These are phyloP conservation scores for Sclerotinia trifoliorum DNA, from an alignment of 2,329 filamentous ascomycete genomes.

Conservation along the genomic window DNA sequence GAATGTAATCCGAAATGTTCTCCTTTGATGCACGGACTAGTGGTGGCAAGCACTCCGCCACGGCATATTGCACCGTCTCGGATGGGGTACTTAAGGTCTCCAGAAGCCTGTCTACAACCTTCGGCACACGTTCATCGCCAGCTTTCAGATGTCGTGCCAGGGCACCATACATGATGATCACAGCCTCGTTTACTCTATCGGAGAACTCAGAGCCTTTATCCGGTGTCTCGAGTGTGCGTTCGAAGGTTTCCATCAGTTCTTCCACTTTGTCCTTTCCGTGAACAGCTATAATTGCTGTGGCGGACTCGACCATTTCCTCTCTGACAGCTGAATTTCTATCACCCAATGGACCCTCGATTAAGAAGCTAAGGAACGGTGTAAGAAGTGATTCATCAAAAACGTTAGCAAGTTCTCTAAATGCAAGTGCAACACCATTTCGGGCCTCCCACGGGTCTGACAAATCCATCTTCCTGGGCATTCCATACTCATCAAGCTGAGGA, in stretches of 20 bases:
- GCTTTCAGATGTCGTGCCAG: slow-evolving; percentile 80
- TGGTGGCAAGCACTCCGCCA: slow-evolving; percentile 89
- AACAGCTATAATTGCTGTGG: slow-evolving; percentile 73
- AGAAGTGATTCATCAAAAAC: slow-evolving; percentile 68
- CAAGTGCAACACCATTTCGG: slow-evolving; percentile 82
- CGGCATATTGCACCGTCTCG: slow-evolving; percentile 94
- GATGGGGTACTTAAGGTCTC: slow-evolving; percentile 90
- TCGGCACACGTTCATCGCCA: slow-evolving; percentile 83
- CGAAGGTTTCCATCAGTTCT: slow-evolving; percentile 87
- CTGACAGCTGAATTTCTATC: slow-evolving; percentile 77
- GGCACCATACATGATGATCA: slow-evolving; percentile 96
- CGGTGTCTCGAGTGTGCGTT: slow-evolving; percentile 79
- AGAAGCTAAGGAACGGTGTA: slow-evolving; percentile 76
- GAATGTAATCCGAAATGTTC: slow-evolving; percentile 76
- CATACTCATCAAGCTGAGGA: slow-evolving; percentile 85
- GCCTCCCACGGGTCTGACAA: slow-evolving; percentile 87
- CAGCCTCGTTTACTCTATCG: slow-evolving; percentile 92
- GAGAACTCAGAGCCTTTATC: slow-evolving; percentile 78
- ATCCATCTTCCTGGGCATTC: slow-evolving; percentile 89
- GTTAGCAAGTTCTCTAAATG: slow-evolving; percentile 77
- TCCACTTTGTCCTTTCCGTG: slow-evolving; percentile 84
- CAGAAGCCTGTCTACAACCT: slow-evolving; percentile 82
- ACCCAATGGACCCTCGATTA: slow-evolving; percentile 87
- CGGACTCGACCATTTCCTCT: slow-evolving; percentile 87
- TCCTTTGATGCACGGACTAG: slow-evolving; percentile 79